Base-by-base conservation (phyloP, 2,329 filamentous ascomycete genomes). In the Celoporthe dispersa region DNA sequence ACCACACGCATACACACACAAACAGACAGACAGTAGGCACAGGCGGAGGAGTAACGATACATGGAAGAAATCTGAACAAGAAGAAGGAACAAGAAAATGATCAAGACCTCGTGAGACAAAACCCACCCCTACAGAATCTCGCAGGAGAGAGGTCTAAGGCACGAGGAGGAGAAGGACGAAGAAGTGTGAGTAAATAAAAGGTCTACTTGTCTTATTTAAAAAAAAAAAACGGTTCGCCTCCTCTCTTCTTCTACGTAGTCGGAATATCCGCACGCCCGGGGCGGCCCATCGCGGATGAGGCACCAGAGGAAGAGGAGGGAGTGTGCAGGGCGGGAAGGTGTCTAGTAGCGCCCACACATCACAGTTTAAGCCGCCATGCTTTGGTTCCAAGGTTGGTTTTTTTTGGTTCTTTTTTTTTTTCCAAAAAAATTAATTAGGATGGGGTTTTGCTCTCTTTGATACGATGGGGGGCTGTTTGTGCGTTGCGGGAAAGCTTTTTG, bases 201-300 rank as follows among this genome's bases (percentile, higher is more conserved):
- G 14, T 44, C n/a, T 37, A 63, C 60, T 41, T 59, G 60, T 44
- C 39, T 44, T 41, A 2, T 2, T n/a, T 48, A 44, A 44, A 19
- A 19, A 22, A 22, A 7, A 48, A n/a, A 48, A 19, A 7, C 3
- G n/a, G 35, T 16, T 16, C n/a, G 37, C 2, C 22, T 28, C 35
- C 11, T 48, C 44, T 16, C 6, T 14, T 28, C 35, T 25, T 39
- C 35, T 12, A 31, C 37, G 11, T 39, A 3, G 37, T 63, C 60
- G 60, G 60, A n/a, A 8, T 3, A 63, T 6, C 60, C 60, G n/a
- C 37, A 33, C 19, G 3, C 37, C 37, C 9, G 25, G 60, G 60
- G n/a, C 28, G 60, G 60, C 60, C 60, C 35, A 63, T 63, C 35
- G 60, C 60, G 60, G 60, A 63, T 63, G 60, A 63, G 37, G 35